Evolutionary conservation across 108 stramenopile species (phyloP), one percentile per base, ranked within the genome.

Genomic region (Cyclotella sp.): DNA sequence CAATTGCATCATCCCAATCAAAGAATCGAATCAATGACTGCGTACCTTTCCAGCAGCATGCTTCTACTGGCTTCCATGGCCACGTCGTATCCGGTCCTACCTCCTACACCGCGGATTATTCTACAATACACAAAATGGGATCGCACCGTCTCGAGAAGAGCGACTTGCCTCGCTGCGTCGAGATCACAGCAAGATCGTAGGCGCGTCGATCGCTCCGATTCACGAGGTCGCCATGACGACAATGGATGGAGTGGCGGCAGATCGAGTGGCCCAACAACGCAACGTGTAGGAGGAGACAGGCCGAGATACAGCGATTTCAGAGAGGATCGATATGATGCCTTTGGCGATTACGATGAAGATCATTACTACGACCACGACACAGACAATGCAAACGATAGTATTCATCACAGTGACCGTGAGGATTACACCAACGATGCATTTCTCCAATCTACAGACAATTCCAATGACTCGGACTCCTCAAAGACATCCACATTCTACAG

Each of bases 401-500:
- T 34, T 15, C 3, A 55, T 15, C 3, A 55, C 40, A 43, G 58
- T 40, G 12, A 39, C 14, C 40, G 2, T 40, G 70, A 58, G 9
- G 55, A 42, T 41, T 26, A n/a, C 11, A n/a, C 12, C 34, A 39
- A 57, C 6, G 47, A 70, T 2, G 41, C 14, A 13, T 30, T 18
- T n/a, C 34, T 1, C 11, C 29, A 9, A 7, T 39, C 28, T n/a
- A 1, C n/a, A 24, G 0, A 5, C 27, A 54, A 69, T 28, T 13
- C n/a, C 44, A 60, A 70, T 12, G 45, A 65, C 1, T 3, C 8
- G 5, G 19, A 8, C 18, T 22, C 14, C 53, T 4, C 69, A 22
- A 40, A 42, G 21, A 6, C 73, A 14, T 88, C 89, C 24, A 91
- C 91, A 63, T 94, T 94, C 73, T 94, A 85, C 80, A 88, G 87